Evolutionary conservation across 176 grass and related monocot species (phyloP), one percentile per base, ranked within the genome.

Genomic region (Tillandsia fasciculata): DNA sequence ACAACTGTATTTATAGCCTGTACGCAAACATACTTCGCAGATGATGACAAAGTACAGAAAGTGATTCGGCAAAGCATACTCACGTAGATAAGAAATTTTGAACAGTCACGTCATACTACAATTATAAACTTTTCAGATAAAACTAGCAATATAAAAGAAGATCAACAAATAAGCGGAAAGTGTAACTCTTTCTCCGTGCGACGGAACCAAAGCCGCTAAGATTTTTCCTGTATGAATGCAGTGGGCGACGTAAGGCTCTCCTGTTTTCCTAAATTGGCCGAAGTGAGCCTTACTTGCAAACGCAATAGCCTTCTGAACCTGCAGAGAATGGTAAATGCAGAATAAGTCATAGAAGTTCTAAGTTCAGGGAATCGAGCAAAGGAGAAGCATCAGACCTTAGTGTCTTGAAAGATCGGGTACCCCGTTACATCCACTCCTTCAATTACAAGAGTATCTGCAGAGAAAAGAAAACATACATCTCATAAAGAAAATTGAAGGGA

Each of bases 371-470:
- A 77, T 48, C 12, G 14, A 26, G 48, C 15, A 63, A n/a, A 71
- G n/a, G 42, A 64, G 59, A 1, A 66, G 11, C 53, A 78, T 52
- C n/a, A 61, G 48, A 92, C 89, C 82, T 93, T 85, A 70, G 87
- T 59, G 68, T 93, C 84, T 67, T 90, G 71, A 70, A 97, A 97
- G 65, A 97, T 90, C 15, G 81, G 74, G 79, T 90, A 93, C 77
- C 89, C 89, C 73, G 89, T 92, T 75, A 97, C 89, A 79, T 90
- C 94, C 56, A 97, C 94, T 83, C 89, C 94, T 93, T 97, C 94
- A 68, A 97, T 76, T 81, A 90, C 66, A 78, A 92, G 74, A 80
- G 82, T 87, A 75, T 97, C 94, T 97, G 84, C 65, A 52, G n/a
- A 28, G 61, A 59, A 50, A 4, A 26, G 42, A 11, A 47, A 53